Percentiles rank a stretch among this genome's conserved stretches.
These are phyloP conservation scores for Macrotyloma uniflorum DNA, from an alignment of 306 rosid species.

Conservation along the genomic window DNA sequence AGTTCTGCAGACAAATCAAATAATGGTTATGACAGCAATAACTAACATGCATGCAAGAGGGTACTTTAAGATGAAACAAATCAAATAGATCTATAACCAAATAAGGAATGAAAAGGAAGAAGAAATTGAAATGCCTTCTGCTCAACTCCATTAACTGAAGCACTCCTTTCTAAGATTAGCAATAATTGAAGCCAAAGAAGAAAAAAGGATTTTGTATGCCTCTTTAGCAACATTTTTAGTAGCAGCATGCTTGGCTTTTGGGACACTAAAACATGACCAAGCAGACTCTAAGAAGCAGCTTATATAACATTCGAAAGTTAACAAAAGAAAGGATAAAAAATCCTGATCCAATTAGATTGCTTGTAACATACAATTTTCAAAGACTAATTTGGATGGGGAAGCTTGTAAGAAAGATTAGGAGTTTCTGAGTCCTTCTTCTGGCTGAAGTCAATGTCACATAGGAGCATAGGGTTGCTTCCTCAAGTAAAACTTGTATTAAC, in stretches of 20 bases:
- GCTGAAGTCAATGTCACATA: conserved; percentile 51
- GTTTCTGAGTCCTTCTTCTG: conserved; percentile 35
- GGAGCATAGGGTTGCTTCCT: conserved; percentile 56
- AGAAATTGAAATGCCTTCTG: conserved; percentile 45
- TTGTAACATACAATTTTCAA: conserved; percentile 36
- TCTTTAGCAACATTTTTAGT: conserved; percentile 39
- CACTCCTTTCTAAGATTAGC: conserved; percentile 33
- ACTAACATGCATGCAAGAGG: background rate
- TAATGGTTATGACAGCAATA: background rate
- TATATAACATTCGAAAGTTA: conserved; percentile 29
- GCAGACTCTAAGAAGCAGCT: conserved; percentile 33
- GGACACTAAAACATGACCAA: conserved; percentile 34
- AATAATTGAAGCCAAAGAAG: conserved; percentile 44
- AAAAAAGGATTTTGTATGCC: conserved; percentile 4
- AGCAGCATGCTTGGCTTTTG: conserved; percentile 21
- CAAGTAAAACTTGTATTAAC: conserved; percentile 48
- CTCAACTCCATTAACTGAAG: conserved; percentile 48
- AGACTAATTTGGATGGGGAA: conserved; percentile 40
- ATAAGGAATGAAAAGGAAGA: background rate
- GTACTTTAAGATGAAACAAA: conserved; percentile 5
- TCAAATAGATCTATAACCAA: background rate
- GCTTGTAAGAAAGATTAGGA: conserved; percentile 60
- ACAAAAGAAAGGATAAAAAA: conserved; percentile 11
- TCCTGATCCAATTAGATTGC: conserved; percentile 23
- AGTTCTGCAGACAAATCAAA: conserved; percentile 52